Base-by-base conservation (phyloP, 108 stramenopile species). In the Pseudonitzschia delicatissima region DNA sequence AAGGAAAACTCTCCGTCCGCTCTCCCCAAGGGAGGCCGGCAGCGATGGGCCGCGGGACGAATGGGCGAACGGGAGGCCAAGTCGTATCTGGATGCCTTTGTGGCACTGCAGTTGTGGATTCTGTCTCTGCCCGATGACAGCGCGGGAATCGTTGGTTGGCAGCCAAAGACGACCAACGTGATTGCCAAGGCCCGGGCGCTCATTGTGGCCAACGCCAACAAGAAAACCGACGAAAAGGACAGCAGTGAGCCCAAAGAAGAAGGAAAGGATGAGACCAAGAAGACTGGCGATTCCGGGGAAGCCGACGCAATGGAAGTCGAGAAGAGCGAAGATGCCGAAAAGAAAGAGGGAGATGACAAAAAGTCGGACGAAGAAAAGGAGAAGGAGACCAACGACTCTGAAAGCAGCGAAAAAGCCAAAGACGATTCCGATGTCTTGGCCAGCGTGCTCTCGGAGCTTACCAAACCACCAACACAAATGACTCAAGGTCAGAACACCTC, bases 81-180 rank as follows among this genome's bases (percentile, higher is more conserved):
- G 45, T 77, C 79, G 5, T 90, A 83, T 45, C 62, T 92, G 53
- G 80, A 90, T 66, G 77, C 84, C 42, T 94, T 90, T 79, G 80
- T 76, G 13, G 69, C 81, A 6, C 70, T 94, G 48, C 79, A 90
- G 57, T 77, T 87, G 23, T 94, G 93, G 93, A 86, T 92, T 17
- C 79, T 94, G 67, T 74, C 67, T 9, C 72, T 94, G 50, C 90
- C 90, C n/a, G 93, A 94, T 67, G 86, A 94, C 66, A 63, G 82
- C 32, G 55, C 36, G 5, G 40, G 40, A 0, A 35, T 26, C 27
- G 33, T 29, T 45, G 58, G 45, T n/a, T 42, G 28, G 50, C 57
- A 77, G 33, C 52, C 57, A 23, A 35, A 60, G 37, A 68, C 77
- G 9, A 27, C 40, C 31, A 78, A 83, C 70, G 69, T 73, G 34